A percentile compares a stretch with the other conserved stretches of the same genome.
Conservation (phyloP, 768 basidiomycete species). For the Russula sp. region DNA sequence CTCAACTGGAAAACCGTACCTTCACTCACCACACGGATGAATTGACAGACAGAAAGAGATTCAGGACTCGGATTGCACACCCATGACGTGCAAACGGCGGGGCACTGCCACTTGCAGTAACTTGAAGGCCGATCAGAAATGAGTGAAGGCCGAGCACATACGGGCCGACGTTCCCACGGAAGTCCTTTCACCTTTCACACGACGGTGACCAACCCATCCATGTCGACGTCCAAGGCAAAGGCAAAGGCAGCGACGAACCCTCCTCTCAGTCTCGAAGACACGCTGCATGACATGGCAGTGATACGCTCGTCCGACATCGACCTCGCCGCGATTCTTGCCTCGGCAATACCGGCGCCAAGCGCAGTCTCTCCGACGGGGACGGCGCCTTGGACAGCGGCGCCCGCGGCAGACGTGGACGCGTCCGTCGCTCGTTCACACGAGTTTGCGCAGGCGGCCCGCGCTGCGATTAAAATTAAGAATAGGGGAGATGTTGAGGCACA, state of each 20-base stretch:
- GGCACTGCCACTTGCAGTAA: neutral
- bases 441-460: conserved; percentile 56
- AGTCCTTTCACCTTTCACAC: neutral
- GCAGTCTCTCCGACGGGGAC: neutral
- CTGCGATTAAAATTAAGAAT: conserved; percentile 53
- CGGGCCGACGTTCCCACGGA: conserved; percentile 5
- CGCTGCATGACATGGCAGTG: conserved; percentile 69
- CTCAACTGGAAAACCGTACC: neutral
- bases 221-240: conserved; percentile 4
- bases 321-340: conserved; percentile 37
- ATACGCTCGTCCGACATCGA: conserved; percentile 57
- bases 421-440: conserved; percentile 55
- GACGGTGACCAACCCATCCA: neutral
- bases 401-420: conserved; percentile 34
- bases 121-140: neutral
- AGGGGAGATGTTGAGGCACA: conserved; percentile 52
- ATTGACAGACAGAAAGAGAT: too few relatives aligned
- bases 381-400: neutral
- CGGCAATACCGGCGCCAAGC: conserved; percentile 11
- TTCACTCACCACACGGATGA: too few relatives aligned
- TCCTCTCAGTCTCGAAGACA: conserved; percentile 55
- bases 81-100: neutral
- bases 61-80: neutral
- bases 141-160: neutral
- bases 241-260: conserved; percentile 41